Conservation (phyloP, 129 eudicot genomes). For the Helianthus tuberosus region DNA sequence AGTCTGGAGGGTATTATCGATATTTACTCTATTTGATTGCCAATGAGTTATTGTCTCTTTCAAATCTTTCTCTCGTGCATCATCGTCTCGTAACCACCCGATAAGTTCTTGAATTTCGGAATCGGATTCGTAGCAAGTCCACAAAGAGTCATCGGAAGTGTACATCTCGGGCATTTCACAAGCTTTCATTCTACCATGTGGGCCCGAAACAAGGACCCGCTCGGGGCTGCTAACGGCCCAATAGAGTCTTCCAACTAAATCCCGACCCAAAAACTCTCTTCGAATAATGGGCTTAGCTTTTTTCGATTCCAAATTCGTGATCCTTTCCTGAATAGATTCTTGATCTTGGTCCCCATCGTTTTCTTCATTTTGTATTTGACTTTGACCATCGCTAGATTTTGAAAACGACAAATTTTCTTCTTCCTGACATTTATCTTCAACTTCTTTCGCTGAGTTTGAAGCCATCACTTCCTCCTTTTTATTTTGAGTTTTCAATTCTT, state of each 20-base stretch:
- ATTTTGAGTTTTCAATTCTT: conserved; percentile 46
- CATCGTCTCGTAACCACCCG: conserved; percentile 64
- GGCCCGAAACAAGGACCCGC: conserved; percentile 49
- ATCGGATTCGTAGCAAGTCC: conserved; percentile 75
- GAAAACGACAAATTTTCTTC: conserved; percentile 32
- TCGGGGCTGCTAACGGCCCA: conserved; percentile 62
- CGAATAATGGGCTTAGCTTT: conserved; percentile 61
- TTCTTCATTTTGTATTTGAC: conserved; percentile 36
- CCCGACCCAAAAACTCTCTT: conserved; percentile 80
- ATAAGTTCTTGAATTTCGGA: conserved; percentile 63
- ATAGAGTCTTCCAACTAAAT: conserved; percentile 72
- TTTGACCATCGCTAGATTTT: conserved; percentile 33
- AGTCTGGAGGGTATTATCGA: conserved; percentile 24
- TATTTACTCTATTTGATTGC: conserved; percentile 45
- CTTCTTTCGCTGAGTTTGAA: conserved; percentile 36
- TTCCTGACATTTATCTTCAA: conserved; percentile 30
- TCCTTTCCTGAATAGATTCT: conserved; percentile 52
- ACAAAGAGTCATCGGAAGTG: conserved; percentile 47
- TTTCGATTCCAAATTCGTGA: conserved; percentile 58
- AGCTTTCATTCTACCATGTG: conserved; percentile 27
- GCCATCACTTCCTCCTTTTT: conserved; percentile 46
- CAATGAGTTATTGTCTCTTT: conserved; percentile 66
- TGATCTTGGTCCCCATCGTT: conserved; percentile 26
- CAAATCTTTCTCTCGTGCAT: conserved; percentile 71
- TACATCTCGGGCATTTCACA: conserved; percentile 36